Conservation (phyloP, 192 early-diverging fungal genomes). For the Backusella luteola region DNA sequence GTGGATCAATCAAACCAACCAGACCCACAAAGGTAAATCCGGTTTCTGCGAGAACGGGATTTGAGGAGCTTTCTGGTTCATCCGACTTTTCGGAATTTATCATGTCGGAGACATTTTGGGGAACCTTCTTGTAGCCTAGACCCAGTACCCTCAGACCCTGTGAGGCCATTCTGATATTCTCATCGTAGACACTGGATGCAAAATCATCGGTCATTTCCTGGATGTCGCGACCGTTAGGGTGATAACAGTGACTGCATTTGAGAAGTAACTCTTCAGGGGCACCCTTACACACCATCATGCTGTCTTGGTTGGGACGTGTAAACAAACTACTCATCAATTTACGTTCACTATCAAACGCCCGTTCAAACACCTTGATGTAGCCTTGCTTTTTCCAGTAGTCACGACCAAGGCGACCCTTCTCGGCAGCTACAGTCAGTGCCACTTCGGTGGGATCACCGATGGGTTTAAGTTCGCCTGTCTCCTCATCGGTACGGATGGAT, state of each 20-base stretch:
- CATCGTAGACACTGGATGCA: constrained; percentile 59
- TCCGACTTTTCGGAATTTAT: neutral
- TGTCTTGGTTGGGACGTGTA: constrained; percentile 25
- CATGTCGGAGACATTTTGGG: constrained; percentile 1
- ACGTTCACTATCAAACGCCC: constrained; percentile 91
- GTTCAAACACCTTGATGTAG: constrained; percentile 63
- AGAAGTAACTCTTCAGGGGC: constrained; percentile 88
- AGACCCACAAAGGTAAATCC: constrained; percentile 87
- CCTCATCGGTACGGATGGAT: constrained; percentile 45
- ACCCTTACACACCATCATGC: constrained; percentile 64
- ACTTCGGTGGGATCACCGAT: constrained; percentile 97
- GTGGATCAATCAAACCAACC: constrained; percentile 93
- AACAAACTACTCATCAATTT: constrained; percentile 94
- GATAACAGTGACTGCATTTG: constrained; percentile 44
- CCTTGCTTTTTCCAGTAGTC: constrained; percentile 54
- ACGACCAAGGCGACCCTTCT: constrained; percentile 77
- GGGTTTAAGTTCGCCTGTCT: constrained; percentile 56
- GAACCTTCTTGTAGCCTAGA: constrained; percentile 70
- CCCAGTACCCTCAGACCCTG: constrained; percentile 88
- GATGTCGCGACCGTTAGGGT: neutral
- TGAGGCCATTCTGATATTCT: constrained; percentile 72
- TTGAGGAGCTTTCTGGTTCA: constrained; percentile 27
- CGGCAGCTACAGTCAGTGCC: constrained; percentile 81
- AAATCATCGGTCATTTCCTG: constrained; percentile 56
- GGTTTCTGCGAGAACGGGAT: constrained; percentile 45